Evolutionary conservation across 75 land plant genomes (phyloP).

Genomic region (Azolla pinnata): DNA sequence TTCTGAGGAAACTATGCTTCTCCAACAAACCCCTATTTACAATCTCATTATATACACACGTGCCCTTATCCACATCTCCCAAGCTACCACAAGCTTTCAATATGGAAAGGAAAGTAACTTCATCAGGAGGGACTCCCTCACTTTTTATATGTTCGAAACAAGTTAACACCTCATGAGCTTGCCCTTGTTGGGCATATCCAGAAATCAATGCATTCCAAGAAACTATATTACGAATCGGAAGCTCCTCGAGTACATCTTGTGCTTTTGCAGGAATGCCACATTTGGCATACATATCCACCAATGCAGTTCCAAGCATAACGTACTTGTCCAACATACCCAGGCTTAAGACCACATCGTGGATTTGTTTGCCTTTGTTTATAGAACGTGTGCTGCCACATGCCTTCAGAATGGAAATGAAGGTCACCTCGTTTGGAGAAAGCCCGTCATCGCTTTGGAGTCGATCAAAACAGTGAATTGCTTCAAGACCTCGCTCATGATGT

Average conservation of each 20-base stretch:
- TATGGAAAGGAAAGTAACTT: slow-evolving; percentile 42
- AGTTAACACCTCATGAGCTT: slow-evolving; percentile 21
- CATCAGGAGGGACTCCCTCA: slow-evolving; percentile 29
- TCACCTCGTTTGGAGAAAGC: slow-evolving; percentile 26
- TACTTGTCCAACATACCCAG: slow-evolving; percentile 16
- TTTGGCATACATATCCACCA: slow-evolving; percentile 34
- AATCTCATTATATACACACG: slow-evolving; percentile 34
- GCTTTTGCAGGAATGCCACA: slow-evolving; percentile 28
- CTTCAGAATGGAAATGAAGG: slow-evolving; percentile 32
- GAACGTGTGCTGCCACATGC: slow-evolving; percentile 11
- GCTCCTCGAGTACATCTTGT: slow-evolving; percentile 32
- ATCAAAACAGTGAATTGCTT: too few relatives aligned
- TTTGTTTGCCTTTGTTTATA: slow-evolving; percentile 11
- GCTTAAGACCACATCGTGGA: slow-evolving; percentile 21
- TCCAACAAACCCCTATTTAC: slow-evolving; percentile 6
- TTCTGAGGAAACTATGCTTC: background rate
- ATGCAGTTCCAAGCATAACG: slow-evolving; percentile 35
- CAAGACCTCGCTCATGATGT: too few relatives aligned
- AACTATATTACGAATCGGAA: slow-evolving; percentile 32
- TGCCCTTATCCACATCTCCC: slow-evolving; percentile 28
- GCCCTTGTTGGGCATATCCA: slow-evolving; percentile 35
- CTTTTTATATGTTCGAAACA: slow-evolving; percentile 25
- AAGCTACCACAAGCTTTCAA: slow-evolving; percentile 35
- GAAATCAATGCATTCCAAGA: slow-evolving; percentile 56
- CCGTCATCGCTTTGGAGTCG: too few relatives aligned